Conservation (phyloP, 179 eudicot species). For the Corrigiola litoralis region DNA sequence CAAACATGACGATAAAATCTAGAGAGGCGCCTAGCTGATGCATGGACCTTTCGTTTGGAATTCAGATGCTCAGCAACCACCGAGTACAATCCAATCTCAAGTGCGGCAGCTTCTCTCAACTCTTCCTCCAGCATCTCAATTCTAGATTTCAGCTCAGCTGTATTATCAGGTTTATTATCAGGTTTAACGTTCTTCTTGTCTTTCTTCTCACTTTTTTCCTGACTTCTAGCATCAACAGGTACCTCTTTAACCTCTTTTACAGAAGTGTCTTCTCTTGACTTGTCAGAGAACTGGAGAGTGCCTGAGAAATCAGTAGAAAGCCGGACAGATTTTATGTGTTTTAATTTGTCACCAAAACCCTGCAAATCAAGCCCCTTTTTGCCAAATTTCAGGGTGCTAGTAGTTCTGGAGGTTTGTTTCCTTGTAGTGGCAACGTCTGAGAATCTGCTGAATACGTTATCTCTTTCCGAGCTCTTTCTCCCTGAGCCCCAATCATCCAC, state of each 20-base stretch:
- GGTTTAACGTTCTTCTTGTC: slow-evolving; percentile 35
- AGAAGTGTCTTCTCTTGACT: slow-evolving; percentile 22
- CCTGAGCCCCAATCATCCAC: slow-evolving; percentile 27
- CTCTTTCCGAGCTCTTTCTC: slow-evolving; percentile 24
- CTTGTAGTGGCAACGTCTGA: slow-evolving; percentile 39
- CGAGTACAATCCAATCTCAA: slow-evolving; percentile 71
- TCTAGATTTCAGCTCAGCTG: slow-evolving; percentile 46
- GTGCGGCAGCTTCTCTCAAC: slow-evolving; percentile 72
- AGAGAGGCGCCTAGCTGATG: slow-evolving; percentile 80
- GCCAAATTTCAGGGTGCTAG: slow-evolving; percentile 41
- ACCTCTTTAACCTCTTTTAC: slow-evolving; percentile 32
- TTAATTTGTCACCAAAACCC: slow-evolving; percentile 44
- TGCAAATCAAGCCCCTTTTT: slow-evolving; percentile 43
- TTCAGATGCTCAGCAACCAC: slow-evolving; percentile 72
- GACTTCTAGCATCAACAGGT: slow-evolving; percentile 24
- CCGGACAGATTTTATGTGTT: slow-evolving; percentile 60
- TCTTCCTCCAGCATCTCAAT: slow-evolving; percentile 75
- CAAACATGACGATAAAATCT: slow-evolving; percentile 68
- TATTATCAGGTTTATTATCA: slow-evolving; percentile 30
- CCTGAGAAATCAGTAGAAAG: slow-evolving; percentile 29
- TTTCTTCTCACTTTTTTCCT: slow-evolving; percentile 35
- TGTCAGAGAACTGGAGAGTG: slow-evolving; percentile 28
- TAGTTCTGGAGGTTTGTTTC: slow-evolving; percentile 43
- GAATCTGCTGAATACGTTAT: slow-evolving; percentile 28
- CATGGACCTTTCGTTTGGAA: slow-evolving; percentile 80